Percentiles rank a stretch among this genome's conserved stretches.
Conservation (phyloP, 2,329 filamentous ascomycete species). For the Hymenoscyphus infarciens region DNA sequence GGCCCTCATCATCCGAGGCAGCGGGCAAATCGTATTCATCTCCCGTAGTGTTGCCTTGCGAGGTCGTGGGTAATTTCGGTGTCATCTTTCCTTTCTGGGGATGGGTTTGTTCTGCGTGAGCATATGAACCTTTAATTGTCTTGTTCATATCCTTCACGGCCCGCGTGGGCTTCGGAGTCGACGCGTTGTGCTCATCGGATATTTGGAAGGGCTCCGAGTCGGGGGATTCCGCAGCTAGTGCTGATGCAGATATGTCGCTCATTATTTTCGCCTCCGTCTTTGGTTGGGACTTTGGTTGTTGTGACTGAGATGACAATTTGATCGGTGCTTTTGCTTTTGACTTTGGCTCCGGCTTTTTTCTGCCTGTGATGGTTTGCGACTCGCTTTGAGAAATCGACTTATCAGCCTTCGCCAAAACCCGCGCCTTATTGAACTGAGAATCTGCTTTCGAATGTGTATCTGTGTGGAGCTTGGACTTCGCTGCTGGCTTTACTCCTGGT, state of each 20-base stretch:
- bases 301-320: background rate
- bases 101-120: background rate
- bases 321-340: background rate
- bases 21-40: slow-evolving; percentile 2
- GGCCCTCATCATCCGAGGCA: background rate
- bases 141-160: background rate
- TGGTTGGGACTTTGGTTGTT: background rate
- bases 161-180: background rate
- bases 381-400: background rate
- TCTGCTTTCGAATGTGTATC: background rate
- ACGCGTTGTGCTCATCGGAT: background rate
- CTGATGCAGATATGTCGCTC: background rate
- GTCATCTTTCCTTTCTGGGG: background rate
- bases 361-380: background rate
- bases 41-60: background rate
- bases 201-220: background rate
- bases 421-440: background rate
- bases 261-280: background rate
- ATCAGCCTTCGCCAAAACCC: background rate
- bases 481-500: background rate
- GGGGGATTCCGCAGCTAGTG: background rate
- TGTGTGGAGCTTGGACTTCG: background rate
- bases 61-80: background rate
- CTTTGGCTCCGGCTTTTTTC: background rate
- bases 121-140: background rate